phyloP scores from a whole-genome alignment of 2,329 filamentous ascomycete species.

The Claviceps sorghi region DNA sequence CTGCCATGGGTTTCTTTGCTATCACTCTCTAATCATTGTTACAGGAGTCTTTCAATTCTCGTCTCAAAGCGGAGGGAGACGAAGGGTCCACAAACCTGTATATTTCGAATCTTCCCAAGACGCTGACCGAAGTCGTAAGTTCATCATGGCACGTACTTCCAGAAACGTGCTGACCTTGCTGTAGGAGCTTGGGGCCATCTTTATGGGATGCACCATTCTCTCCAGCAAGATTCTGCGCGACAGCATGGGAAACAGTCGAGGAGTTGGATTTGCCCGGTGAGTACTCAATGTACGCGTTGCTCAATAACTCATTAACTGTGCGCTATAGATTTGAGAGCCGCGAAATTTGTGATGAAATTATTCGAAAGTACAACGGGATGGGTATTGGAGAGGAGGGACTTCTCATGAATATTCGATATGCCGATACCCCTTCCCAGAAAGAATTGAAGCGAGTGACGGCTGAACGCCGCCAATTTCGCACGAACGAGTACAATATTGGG shows the following conservation, averaged over 20 bases:
- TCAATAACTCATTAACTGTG: background rate
- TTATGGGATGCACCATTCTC: conserved; percentile 65
- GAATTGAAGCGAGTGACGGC: conserved; percentile 91
- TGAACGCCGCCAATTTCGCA: conserved; percentile 86
- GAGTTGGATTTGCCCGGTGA: conserved; percentile 93
- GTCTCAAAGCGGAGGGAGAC: conserved; percentile 91
- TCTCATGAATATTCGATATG: conserved; percentile 86
- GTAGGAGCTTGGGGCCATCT: conserved; percentile 64
- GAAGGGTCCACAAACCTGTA: conserved; percentile 87
- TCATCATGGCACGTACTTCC: background rate
- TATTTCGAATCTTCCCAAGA: conserved; percentile 89
- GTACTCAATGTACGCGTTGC: conserved; percentile 12
- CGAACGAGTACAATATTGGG: conserved; percentile 80
- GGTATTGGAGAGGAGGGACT: conserved; percentile 63
- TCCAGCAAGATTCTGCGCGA: conserved; percentile 94
- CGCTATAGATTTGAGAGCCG: conserved; percentile 65
- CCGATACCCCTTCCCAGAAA: conserved; percentile 94
- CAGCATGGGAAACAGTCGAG: conserved; percentile 79
- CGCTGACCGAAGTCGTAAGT: conserved; percentile 76
- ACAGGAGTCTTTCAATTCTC: conserved; percentile 94
- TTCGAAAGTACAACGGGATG: conserved; percentile 72
- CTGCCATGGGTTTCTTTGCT: background rate
- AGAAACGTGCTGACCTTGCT: conserved; percentile 5
- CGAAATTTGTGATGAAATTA: conserved; percentile 79
- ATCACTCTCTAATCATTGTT: conserved; percentile 12